Conservation (phyloP, 129 eudicot species). For the Ambrosia trifida region DNA sequence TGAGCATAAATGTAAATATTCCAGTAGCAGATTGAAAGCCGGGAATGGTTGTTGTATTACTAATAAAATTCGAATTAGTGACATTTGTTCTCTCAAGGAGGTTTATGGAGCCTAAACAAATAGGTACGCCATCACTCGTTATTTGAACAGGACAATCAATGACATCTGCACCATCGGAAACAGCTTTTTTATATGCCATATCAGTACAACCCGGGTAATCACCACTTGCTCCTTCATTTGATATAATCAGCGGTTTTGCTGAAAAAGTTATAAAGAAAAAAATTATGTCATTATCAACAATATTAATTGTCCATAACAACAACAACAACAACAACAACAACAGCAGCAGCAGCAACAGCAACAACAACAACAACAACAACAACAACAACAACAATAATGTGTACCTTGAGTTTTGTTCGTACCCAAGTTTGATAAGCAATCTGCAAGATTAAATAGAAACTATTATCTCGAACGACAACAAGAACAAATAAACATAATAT, state of each 20-base stretch:
- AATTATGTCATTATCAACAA: not conserved
- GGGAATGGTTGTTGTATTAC: constrained; percentile 27
- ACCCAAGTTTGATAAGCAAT: constrained; percentile 63
- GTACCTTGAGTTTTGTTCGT: constrained; percentile 67
- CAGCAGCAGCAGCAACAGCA: no score
- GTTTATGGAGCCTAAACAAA: constrained; percentile 84
- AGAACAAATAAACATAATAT: not conserved
- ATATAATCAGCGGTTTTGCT: constrained; percentile 65
- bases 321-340: no score
- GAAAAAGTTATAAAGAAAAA: constrained; percentile 28
- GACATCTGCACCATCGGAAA: constrained; percentile 82
- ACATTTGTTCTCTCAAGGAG: constrained; percentile 64
- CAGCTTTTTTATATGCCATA: constrained; percentile 60
- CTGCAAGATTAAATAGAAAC: constrained; percentile 43
- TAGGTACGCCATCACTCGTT: constrained; percentile 66
- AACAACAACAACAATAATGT: not conserved
- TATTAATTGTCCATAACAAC: constrained; percentile 8
- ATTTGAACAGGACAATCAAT: constrained; percentile 41
- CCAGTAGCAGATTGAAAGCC: constrained; percentile 46
- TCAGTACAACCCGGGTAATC: constrained; percentile 90
- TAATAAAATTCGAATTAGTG: constrained; percentile 36
- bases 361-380: no score
- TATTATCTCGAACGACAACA: constrained; percentile 21
- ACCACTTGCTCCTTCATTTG: constrained; percentile 91
- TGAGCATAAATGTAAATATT: constrained; percentile 66